These are phyloP conservation scores for Pythium insidiosum DNA, from an alignment of 352 stramenopile species.

Conservation along the genomic window DNA sequence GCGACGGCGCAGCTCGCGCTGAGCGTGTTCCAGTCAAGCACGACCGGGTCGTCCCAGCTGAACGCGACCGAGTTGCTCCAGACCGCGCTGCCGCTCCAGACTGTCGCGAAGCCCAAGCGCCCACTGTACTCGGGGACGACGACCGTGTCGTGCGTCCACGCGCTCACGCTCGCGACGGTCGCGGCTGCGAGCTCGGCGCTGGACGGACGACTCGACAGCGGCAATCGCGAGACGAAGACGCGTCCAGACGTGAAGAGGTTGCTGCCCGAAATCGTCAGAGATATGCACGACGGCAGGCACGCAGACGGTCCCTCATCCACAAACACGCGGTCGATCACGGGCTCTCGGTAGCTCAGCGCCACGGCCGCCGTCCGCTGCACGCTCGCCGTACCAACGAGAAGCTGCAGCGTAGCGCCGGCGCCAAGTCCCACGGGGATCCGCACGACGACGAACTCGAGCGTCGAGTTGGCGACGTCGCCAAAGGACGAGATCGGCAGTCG, in stretches of 20 bases:
- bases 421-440: constrained; percentile 34
- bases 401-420: constrained; percentile 19
- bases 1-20: constrained; percentile 22
- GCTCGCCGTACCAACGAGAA: constrained; percentile 28
- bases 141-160: constrained; percentile 38
- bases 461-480: constrained; percentile 16
- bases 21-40: constrained; percentile 53
- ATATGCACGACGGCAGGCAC: constrained; percentile 36
- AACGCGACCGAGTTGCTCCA: constrained; percentile 46
- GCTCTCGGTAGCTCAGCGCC: constrained; percentile 26
- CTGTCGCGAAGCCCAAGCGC: constrained; percentile 35
- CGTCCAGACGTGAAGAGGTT: constrained; percentile 41
- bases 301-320: constrained; percentile 47
- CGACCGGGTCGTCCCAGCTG: constrained; percentile 46
- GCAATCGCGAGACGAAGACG: constrained; percentile 30
- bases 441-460: constrained; percentile 30
- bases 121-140: constrained; percentile 29
- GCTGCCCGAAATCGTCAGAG: constrained; percentile 36
- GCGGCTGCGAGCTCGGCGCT: neutral
- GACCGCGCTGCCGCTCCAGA: constrained; percentile 33
- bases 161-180: constrained; percentile 5
- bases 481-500: constrained; percentile 31
- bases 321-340: constrained; percentile 42
- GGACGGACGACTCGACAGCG: constrained; percentile 14
- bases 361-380: constrained; percentile 27